Percentiles rank a stretch among this genome's conserved stretches.
Evolutionary conservation across 139 green algal species (phyloP).

Genomic region (Chlamydomonas incerta): DNA sequence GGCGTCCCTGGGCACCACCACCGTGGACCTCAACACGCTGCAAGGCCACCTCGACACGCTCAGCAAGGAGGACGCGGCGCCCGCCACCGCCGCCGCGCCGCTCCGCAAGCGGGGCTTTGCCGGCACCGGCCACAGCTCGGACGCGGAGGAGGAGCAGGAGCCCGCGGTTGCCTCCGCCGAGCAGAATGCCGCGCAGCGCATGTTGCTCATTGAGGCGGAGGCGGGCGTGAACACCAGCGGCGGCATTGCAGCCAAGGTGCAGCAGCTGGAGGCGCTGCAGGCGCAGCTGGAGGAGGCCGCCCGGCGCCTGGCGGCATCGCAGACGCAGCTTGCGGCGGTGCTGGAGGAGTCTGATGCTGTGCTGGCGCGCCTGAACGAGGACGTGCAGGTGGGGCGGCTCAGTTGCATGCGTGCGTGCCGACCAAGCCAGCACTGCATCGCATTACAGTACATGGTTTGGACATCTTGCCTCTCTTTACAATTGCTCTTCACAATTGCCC

Average conservation of each 20-base stretch:
- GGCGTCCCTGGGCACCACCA: not conserved
- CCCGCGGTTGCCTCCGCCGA: no score
- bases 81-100: no score
- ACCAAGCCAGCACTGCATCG: no score
- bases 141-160: not conserved
- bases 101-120: no score
- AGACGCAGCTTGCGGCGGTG: not conserved
- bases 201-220: not conserved
- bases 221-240: not conserved
- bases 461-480: no score
- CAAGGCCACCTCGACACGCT: not conserved
- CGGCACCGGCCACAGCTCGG: not conserved
- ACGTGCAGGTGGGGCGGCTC: slow-evolving; percentile 31
- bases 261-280: not conserved
- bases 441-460: no score
- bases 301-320: not conserved
- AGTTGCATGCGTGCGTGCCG: no score
- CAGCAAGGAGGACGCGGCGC: no score
- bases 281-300: not conserved
- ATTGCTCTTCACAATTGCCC: no score
- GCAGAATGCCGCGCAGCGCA: not conserved
- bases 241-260: not conserved
- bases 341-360: not conserved
- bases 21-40: not conserved
- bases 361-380: not conserved